phyloP scores from a whole-genome alignment of 371 early-diverging fungal species.

The Zychaea mexicana region DNA sequence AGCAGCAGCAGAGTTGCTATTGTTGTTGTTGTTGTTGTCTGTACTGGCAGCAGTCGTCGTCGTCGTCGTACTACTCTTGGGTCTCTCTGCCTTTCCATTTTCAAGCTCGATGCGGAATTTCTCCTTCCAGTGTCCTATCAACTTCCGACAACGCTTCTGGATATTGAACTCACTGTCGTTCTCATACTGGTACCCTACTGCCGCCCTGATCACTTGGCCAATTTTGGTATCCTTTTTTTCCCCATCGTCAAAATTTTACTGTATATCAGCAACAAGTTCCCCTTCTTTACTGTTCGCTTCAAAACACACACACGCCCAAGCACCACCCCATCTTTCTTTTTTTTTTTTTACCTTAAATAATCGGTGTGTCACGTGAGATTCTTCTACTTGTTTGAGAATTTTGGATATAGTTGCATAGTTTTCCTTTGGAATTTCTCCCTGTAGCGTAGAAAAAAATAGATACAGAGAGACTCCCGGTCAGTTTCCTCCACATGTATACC shows the following conservation, averaged over 20 bases:
- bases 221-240: constrained; percentile 49
- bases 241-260: neutral
- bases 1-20: too few species aligned
- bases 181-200: constrained; percentile 39
- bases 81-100: constrained; percentile 5
- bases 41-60: too few species aligned
- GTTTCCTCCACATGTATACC: neutral
- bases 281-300: too few species aligned
- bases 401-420: constrained; percentile 46
- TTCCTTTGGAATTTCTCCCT: constrained; percentile 51
- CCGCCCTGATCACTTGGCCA: constrained; percentile 52
- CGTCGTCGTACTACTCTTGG: neutral
- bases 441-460: neutral
- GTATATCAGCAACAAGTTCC: neutral
- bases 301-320: neutral
- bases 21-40: constrained; percentile 3
- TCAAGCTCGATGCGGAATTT: neutral
- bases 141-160: constrained; percentile 39
- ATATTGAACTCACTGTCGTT: constrained; percentile 37
- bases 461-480: neutral
- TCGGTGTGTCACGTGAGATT: constrained; percentile 43
- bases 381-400: constrained; percentile 45
- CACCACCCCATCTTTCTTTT: neutral
- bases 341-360: constrained; percentile 44
- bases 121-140: constrained; percentile 44